Conservation (phyloP, 345 rosid genomes). For the Brassica rapa region DNA sequence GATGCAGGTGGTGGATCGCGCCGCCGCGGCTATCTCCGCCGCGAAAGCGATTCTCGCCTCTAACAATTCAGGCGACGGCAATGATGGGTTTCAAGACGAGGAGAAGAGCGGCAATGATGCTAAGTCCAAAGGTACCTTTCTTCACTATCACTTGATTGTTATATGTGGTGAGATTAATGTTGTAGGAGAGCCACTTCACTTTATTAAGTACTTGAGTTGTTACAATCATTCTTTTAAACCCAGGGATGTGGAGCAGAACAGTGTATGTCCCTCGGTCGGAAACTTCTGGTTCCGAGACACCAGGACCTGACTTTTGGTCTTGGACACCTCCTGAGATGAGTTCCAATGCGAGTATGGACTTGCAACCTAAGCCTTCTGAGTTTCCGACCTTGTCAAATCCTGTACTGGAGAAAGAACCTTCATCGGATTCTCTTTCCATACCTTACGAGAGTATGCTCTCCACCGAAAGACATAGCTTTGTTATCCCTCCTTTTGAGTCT, state of each 20-base stretch:
- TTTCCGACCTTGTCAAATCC: background rate
- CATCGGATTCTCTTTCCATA: background rate
- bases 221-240: too few species aligned
- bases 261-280: background rate
- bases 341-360: background rate
- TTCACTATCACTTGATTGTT: background rate
- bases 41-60: background rate
- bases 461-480: background rate
- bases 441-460: background rate
- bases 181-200: too few species aligned
- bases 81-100: background rate
- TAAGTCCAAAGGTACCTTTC: background rate
- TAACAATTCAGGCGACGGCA: background rate
- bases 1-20: background rate
- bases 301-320: background rate
- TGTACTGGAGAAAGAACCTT: background rate
- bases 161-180: background rate
- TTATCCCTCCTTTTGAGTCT: background rate
- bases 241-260: slow-evolving; percentile 1
- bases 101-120: background rate
- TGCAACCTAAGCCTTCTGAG: background rate
- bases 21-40: background rate
- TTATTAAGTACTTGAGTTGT: too few species aligned
- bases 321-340: background rate
- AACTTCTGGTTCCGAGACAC: background rate